Evolutionary conservation across 768 basidiomycete genomes (phyloP).

Genomic region (Hydnomerulius pinastri): DNA sequence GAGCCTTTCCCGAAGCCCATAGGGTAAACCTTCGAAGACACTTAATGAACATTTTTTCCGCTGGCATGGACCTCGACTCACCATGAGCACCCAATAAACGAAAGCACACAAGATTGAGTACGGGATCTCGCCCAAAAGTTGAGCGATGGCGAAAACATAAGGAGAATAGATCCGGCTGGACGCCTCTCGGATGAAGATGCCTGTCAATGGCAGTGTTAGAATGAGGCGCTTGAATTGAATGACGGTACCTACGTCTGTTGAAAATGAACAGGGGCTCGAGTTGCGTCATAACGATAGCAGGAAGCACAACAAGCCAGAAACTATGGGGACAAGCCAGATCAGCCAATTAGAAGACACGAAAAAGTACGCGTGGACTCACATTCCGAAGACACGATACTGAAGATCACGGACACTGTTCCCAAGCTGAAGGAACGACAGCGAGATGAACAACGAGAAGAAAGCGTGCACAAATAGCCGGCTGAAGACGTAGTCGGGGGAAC

Average conservation of each 20-base stretch:
- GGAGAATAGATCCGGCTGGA: slow-evolving; percentile 87
- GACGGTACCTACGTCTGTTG: slow-evolving; percentile 49
- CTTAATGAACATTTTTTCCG: neutral
- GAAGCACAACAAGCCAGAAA: slow-evolving; percentile 68
- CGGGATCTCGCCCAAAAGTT: slow-evolving; percentile 80
- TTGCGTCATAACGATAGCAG: slow-evolving; percentile 73
- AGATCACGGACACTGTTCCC: slow-evolving; percentile 64
- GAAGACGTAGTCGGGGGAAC: slow-evolving; percentile 85
- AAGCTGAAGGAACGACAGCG: slow-evolving; percentile 78
- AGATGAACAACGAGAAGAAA: slow-evolving; percentile 70
- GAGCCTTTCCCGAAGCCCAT: slow-evolving; percentile 67
- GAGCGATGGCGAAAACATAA: slow-evolving; percentile 81
- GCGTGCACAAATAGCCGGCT: slow-evolving; percentile 77
- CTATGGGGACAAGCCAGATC: slow-evolving; percentile 30
- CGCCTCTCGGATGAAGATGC: slow-evolving; percentile 55
- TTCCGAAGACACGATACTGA: slow-evolving; percentile 79
- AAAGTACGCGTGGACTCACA: slow-evolving; percentile 44
- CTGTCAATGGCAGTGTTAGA: slow-evolving; percentile 18
- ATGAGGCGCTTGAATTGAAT: slow-evolving; percentile 16
- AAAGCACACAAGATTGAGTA: slow-evolving; percentile 69
- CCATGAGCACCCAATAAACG: slow-evolving; percentile 77
- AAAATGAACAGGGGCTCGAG: slow-evolving; percentile 78
- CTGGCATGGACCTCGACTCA: slow-evolving; percentile 28
- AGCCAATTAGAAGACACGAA: neutral
- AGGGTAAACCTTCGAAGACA: slow-evolving; percentile 48